Base-by-base conservation (phyloP, 306 rosid genomes). In the Rosa chinensis region DNA sequence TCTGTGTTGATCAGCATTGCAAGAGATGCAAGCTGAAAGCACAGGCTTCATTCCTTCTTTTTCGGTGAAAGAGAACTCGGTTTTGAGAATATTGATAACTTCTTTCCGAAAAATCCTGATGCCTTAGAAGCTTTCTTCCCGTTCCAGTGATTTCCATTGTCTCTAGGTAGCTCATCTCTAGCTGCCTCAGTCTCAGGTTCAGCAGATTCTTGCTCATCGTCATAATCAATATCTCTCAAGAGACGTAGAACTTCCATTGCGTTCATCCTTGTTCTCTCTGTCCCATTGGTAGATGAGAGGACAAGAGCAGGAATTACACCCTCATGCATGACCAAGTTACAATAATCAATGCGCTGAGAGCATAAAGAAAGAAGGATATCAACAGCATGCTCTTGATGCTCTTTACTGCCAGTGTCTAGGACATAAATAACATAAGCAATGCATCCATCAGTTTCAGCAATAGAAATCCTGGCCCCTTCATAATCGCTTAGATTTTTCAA, bases 381-480 rank as follows among this genome's bases (percentile, higher is more conserved):
- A 43, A 93, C 82, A 25, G 99, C 97, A 73, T 86, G 83, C 82
- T 96, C 97, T 86, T 93, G 94, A 61, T 89, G 91, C 86, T 90
- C 91, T 4, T 78, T 66, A 77, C 82, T 85, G 61, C 86, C 93
- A 3, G 39, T 68, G 5, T 83, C 93, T 14, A 96, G 97, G 63
- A 86, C 76, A 82, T 87, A 88, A 68, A 84, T 86, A 80, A 93
- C 77, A 49, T 78, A 77, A 83, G 88, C 70, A 74, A 96, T 80
- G 90, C 97, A 96, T 59, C 96, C 99, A 39, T 83, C 82, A 49
- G 98, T 91, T 86, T 88, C 92, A 23, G 83, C 86, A 82, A 91
- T 84, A 11, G 88, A 83, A 72, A 74, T 72, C 82, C 86, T 81
- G 39, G 89, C 98, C 78, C 85, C 91, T 61, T 83, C 89, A 1